Conservation (phyloP, 441 rosid species). For the Erysimum pusillum region DNA sequence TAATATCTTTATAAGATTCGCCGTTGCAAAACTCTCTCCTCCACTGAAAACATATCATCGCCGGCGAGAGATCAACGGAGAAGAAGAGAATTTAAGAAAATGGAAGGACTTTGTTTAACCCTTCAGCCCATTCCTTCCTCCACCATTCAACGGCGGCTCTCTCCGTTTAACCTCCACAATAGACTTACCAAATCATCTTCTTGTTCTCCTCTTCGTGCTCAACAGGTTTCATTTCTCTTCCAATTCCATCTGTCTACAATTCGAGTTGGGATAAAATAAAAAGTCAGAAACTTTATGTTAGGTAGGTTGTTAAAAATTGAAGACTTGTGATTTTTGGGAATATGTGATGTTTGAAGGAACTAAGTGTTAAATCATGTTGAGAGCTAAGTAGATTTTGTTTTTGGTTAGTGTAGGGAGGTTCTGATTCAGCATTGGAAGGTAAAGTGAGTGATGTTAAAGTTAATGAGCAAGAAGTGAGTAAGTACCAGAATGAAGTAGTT, state of each 20-base stretch:
- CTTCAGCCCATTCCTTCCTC: conserved; percentile 46
- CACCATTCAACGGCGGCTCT: conserved; percentile 44
- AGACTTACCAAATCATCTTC: conserved; percentile 44
- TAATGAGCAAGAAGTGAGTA: conserved; percentile 76
- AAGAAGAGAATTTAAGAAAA: neutral
- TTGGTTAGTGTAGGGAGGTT: conserved; percentile 55
- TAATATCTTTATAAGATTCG: no score
- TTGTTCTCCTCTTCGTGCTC: conserved; percentile 58
- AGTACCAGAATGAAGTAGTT: conserved; percentile 77
- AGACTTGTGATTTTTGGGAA: neutral
- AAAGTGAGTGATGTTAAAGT: conserved; percentile 55
- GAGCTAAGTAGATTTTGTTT: conserved; percentile 26
- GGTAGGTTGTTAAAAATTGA: conserved; percentile 1
- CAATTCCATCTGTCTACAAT: neutral
- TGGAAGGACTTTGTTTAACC: conserved; percentile 54
- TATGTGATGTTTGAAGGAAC: conserved; percentile 4
- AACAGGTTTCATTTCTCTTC: conserved; percentile 52
- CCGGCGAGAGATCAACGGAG: conserved; percentile 24
- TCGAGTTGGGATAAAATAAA: conserved; percentile 13
- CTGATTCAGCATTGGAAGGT: conserved; percentile 47
- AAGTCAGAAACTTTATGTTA: conserved; percentile 10
- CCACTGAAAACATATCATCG: conserved; percentile 9
- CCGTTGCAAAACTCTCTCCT: neutral
- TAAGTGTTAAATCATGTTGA: neutral
- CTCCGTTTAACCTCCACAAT: conserved; percentile 38